These are phyloP conservation scores for Globisporangium okanoganense DNA, from an alignment of 352 stramenopile genomes.

Conservation along the genomic window DNA sequence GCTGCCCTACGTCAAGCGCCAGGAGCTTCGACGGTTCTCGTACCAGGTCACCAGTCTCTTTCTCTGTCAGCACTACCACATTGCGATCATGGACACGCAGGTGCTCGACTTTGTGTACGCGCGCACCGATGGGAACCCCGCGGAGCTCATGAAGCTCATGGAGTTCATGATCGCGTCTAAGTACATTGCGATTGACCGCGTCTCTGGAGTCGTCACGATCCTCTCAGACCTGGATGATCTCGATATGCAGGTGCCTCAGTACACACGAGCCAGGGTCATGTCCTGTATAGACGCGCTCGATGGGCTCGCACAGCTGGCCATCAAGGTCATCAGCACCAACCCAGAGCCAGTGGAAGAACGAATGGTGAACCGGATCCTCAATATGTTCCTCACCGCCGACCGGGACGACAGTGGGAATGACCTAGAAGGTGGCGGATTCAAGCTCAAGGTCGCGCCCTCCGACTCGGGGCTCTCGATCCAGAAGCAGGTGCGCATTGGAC, in stretches of 20 bases:
- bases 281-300: constrained; percentile 55
- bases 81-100: constrained; percentile 80
- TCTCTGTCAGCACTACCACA: constrained; percentile 71
- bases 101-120: constrained; percentile 70
- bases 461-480: constrained; percentile 38
- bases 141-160: constrained; percentile 63
- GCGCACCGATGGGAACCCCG: constrained; percentile 62
- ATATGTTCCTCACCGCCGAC: constrained; percentile 32
- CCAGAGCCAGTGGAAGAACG: constrained; percentile 57
- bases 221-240: constrained; percentile 70
- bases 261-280: constrained; percentile 71
- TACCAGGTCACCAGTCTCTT: constrained; percentile 73
- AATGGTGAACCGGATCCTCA: constrained; percentile 54
- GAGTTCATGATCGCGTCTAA: constrained; percentile 63
- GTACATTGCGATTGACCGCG: constrained; percentile 53
- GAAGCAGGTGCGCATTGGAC: constrained; percentile 43
- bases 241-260: constrained; percentile 68
- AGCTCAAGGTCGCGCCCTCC: constrained; percentile 34
- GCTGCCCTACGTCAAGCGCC: constrained; percentile 32
- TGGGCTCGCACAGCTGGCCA: constrained; percentile 46
- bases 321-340: constrained; percentile 68
- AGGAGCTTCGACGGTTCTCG: constrained; percentile 52
- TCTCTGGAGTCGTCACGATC: constrained; percentile 51
- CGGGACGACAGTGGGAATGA: constrained; percentile 33
- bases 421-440: constrained; percentile 16